These are phyloP conservation scores for Pichia californica DNA, from an alignment of 805 yeast genomes.

Conservation along the genomic window DNA sequence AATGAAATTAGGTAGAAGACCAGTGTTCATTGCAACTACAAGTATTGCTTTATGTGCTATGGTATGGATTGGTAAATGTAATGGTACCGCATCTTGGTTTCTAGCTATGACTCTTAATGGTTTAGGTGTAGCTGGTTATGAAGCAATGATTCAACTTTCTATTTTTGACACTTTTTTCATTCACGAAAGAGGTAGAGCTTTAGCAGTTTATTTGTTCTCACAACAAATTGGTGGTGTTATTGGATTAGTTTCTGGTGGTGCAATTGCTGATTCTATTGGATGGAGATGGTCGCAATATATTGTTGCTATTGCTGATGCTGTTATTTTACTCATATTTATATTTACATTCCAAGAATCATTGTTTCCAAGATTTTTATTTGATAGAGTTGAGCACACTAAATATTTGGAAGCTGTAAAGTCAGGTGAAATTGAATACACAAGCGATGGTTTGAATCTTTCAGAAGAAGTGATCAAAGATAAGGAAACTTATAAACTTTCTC, in stretches of 20 bases:
- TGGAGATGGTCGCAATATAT: conserved; percentile 3
- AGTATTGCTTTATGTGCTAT: not conserved
- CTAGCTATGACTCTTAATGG: not conserved
- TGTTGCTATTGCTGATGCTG: not conserved
- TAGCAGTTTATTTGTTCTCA: not conserved
- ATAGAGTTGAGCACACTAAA: not conserved
- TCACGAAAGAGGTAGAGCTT: conserved; percentile 3
- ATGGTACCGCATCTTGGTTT: not conserved
- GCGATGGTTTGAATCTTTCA: not conserved
- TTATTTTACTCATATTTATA: not conserved
- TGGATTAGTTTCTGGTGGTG: conserved; percentile 1
- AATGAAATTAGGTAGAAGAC: not conserved
- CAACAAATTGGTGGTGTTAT: conserved; percentile 2
- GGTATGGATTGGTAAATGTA: conserved; percentile 3
- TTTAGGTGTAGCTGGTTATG: conserved; percentile 2
- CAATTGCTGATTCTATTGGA: not conserved
- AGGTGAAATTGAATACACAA: not conserved
- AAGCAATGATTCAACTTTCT: not conserved
- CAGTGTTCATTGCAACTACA: conserved; percentile 1
- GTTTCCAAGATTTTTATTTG: conserved; percentile 1
- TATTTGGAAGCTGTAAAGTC: not conserved
- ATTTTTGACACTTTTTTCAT: not conserved
- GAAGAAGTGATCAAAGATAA: no score
- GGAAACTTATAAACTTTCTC: no score
- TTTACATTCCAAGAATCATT: conserved; percentile 1